phyloP scores from a whole-genome alignment of 2,329 filamentous ascomycete genomes.

The Canariomyces notabilis region DNA sequence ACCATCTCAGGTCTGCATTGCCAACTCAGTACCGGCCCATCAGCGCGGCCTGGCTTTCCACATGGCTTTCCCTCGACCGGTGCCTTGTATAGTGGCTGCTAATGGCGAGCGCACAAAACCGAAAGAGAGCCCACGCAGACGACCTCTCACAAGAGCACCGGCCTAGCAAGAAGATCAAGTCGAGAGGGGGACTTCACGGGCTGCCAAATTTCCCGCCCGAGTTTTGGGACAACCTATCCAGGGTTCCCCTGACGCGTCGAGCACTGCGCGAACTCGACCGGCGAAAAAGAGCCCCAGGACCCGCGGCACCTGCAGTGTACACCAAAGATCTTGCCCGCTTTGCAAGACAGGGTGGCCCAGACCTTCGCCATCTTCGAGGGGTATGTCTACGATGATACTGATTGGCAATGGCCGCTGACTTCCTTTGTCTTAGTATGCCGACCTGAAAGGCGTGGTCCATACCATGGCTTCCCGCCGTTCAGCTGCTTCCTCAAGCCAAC shows the following conservation, averaged over 20 bases:
- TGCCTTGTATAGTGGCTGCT: neutral
- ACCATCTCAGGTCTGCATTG: too few relatives aligned
- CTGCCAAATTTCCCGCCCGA: slow-evolving; percentile 7
- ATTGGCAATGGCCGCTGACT: slow-evolving; percentile 8
- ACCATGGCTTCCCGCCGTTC: slow-evolving; percentile 24
- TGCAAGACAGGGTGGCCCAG: slow-evolving; percentile 32
- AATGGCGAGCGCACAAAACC: slow-evolving; percentile 1
- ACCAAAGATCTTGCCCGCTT: slow-evolving; percentile 22
- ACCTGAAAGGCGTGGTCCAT: slow-evolving; percentile 14
- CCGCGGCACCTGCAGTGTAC: slow-evolving; percentile 12
- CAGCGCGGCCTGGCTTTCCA: neutral
- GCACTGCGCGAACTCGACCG: slow-evolving; percentile 21
- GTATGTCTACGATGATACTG: slow-evolving; percentile 24
- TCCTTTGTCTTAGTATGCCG: slow-evolving; percentile 20
- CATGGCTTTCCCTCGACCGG: neutral
- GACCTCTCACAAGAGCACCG: slow-evolving; percentile 5
- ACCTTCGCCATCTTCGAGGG: slow-evolving; percentile 32
- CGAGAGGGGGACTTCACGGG: neutral
- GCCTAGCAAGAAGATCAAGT: slow-evolving; percentile 6
- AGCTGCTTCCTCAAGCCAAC: slow-evolving; percentile 13
- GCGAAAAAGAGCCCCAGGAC: slow-evolving; percentile 12
- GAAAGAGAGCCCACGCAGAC: slow-evolving; percentile 17
- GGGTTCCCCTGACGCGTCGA: slow-evolving; percentile 14
- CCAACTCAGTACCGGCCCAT: too few relatives aligned
- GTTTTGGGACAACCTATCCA: slow-evolving; percentile 18